Evolutionary conservation across 2,329 filamentous ascomycete genomes (phyloP).

Genomic region (Exophiala viscosa): DNA sequence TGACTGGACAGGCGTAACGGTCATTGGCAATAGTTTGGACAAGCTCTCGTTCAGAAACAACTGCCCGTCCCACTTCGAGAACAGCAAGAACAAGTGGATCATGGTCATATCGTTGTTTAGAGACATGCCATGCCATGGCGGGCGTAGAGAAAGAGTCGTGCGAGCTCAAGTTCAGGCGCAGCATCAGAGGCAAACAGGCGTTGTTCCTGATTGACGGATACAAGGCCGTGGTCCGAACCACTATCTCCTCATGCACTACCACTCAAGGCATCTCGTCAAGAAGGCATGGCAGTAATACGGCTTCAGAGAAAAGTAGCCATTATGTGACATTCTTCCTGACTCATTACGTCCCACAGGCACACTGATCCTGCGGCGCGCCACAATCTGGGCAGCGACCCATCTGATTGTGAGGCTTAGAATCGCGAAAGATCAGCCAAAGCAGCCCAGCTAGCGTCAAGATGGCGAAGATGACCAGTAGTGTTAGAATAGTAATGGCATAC

Average conservation of each 20-base stretch:
- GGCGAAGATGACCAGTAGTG: not conserved
- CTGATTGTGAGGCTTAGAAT: not conserved
- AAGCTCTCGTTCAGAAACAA: not conserved
- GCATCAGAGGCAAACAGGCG: not conserved
- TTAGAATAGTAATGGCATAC: not conserved
- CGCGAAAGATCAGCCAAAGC: not conserved
- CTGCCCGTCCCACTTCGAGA: not conserved
- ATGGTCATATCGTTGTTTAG: not conserved
- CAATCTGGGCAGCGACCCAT: not conserved
- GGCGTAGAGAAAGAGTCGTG: not conserved
- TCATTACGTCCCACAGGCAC: not conserved
- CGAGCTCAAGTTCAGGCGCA: not conserved
- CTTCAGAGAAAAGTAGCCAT: not conserved
- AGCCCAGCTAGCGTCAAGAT: not conserved
- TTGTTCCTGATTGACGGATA: not conserved
- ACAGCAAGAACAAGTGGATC: not conserved
- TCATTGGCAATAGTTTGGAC: not conserved
- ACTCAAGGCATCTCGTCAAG: not conserved
- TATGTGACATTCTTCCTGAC: not conserved
- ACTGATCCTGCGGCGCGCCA: not conserved
- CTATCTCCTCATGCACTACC: not conserved
- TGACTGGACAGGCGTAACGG: not conserved
- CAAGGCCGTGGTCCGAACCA: not conserved
- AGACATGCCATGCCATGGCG: not conserved
- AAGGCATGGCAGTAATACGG: not conserved